Base-by-base conservation (phyloP, 2,329 filamentous ascomycete species). In the Ophiostoma ips region DNA sequence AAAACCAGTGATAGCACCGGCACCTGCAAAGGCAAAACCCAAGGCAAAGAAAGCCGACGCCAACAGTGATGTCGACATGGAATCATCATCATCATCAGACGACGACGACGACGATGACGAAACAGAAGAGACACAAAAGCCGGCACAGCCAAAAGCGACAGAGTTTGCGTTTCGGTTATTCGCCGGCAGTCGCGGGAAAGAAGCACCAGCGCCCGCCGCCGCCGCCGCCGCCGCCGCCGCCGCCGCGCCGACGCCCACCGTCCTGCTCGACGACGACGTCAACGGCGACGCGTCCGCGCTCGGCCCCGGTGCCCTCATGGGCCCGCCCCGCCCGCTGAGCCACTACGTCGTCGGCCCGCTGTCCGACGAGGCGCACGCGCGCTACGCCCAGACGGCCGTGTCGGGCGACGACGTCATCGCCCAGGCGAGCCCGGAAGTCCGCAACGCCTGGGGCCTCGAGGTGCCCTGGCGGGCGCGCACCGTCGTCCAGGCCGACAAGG, bases 381-480 rank as follows among this genome's bases (percentile, higher is more conserved):
- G 68, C 55, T 75, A 74, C 51, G 61, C 61, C 30, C 57, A 57
- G n/a, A 66, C 68, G 3, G 74, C 78, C 3, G 63, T 82, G 11
- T 71, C 62, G 30, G 72, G 70, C 6, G 71, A 74, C n/a, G 69
- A 75, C 13, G 61, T 83, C 13, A 48, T 74, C 2, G 46, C 49
- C 6, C 38, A 48, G 21, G 49, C 51, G n/a, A 19, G 63, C 67
- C 53, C 69, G 70, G n/a, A 59, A 57, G 43, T 62, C 60, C 56
- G 65, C 18, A 33, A 38, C 70, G 66, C 67, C 7, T 81, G 76
- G 76, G 78, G 77, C 0, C 61, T 76, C 38, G 76, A 81, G 60
- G 66, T 76, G 56, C 76, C 77, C 2, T 82, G 79, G 79, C 70
- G 70, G 50, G 75, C 80, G 10, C 52, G 50, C 13, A 69, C 64